Base-by-base conservation (phyloP, 73 alveolate genomes). In the Durusdinium trenchii region DNA sequence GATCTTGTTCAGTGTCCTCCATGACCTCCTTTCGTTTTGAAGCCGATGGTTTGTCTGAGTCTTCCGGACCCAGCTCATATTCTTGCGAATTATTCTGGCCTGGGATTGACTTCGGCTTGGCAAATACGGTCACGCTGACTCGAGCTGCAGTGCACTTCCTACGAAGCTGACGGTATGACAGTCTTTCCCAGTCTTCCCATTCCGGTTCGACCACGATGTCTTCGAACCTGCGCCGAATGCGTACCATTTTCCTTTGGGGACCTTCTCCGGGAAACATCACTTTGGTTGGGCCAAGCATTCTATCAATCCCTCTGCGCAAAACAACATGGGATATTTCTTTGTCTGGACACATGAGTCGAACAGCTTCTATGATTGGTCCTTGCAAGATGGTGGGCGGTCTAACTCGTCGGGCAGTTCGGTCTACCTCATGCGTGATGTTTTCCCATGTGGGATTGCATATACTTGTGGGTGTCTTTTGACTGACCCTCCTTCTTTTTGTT, bases 181-280 rank as follows among this genome's bases (percentile, higher is more conserved):
- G 32, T 1, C 73, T 47, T 6, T 48, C 93, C 93, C 75, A 83
- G 1, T 18, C 45, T 83, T 83, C 93, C 93, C 93, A 83, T 36
- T 45, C 64, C 3, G 28, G 45, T 1, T 83, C 93, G 23, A 48
- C 73, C 2, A 38, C 45, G 10, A 83, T 52, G 35, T 47, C 75
- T 48, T 83, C 73, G 7, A 83, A 28, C 23, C 52, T 48, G 2
- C 64, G n/a, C 5, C 45, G 75, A 3, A 83, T 18, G 82, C 71
- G 54, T 1, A 23, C 9, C 26, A 57, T 1, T 14, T 54, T 54
- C 0, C 94, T n/a, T 1, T 40, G 36, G 1, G 94, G 94, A n/a
- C 81, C 94, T 5, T 45, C 9, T 0, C 94, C 94, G 6, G 52
- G 54, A n/a, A 20, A 4, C 57, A 84, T 6, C 57, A 1, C 3